Base-by-base conservation (phyloP, 2,329 filamentous ascomycete species). In the Colletotrichum australisinense region DNA sequence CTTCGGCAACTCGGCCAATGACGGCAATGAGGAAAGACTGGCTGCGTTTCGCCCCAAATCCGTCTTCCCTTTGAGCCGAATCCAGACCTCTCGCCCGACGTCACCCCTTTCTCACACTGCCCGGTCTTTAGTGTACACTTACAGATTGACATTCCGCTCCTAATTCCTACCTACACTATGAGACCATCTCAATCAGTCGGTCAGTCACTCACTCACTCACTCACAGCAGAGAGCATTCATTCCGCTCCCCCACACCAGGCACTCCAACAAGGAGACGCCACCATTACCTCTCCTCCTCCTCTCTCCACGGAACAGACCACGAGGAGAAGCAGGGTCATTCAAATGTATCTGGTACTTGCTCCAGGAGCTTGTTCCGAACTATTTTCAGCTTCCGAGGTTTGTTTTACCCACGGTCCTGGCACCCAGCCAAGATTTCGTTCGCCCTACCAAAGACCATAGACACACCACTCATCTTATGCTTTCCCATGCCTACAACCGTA, bases 1-100 rank as follows among this genome's bases (percentile, higher is more conserved):
- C 66, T 80, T 83, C 85, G 85, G 86, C 79, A 85, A 82, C 81
- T 86, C 82, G 85, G 83, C 83, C 85, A 86, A 86, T 85, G 80
- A 81, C 80, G 81, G 83, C 79, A 80, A 79, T 76, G 70, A 63
- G 67, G 70, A 65, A 73, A 55, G 22, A 72, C 60, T 58, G 56
- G 70, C 67, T 64, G 49, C 35, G 70, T 69, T 74, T 70, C 73
- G 68, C 56, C 55, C 74, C 69, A 70, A 49, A 60, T 75, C 65
- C 57, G 70, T 77, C 76, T 72, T 70, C 78, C 82, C 82, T 78
- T 84, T 83, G 79, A 82, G 79, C 82, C 82, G 82, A 83, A 76
- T 71, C 67, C 71, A 73, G 71, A 73, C 67, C 35, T 49, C n/a
- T 35, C 60, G 24, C 42, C 46, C 55, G 49, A 65, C 63, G 71